Conservation (phyloP, 768 basidiomycete species). For the Imleria badia region DNA sequence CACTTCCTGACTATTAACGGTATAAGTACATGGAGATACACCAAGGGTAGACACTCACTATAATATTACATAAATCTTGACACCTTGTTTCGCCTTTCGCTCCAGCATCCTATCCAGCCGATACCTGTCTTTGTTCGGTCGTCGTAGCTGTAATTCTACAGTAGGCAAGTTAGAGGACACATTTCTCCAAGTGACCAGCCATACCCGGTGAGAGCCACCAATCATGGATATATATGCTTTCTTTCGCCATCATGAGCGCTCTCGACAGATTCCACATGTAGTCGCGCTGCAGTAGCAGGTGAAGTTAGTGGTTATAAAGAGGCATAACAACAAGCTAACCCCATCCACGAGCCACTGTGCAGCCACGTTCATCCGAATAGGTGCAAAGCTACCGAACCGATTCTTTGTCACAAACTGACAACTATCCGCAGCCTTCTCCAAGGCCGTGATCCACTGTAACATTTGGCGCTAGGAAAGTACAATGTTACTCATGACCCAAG, state of each 20-base stretch:
- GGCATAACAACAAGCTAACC: slow-evolving; percentile 45
- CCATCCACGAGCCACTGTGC: slow-evolving; percentile 99
- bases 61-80: slow-evolving; percentile 93
- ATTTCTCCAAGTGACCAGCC: not conserved
- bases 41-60: slow-evolving; percentile 55
- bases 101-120: slow-evolving; percentile 84
- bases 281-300: slow-evolving; percentile 65
- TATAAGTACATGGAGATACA: slow-evolving; percentile 3
- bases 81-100: slow-evolving; percentile 91
- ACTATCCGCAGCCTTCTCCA: slow-evolving; percentile 74
- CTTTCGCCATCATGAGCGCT: slow-evolving; percentile 85
- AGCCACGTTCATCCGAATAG: slow-evolving; percentile 87
- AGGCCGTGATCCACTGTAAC: slow-evolving; percentile 92
- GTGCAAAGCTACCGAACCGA: slow-evolving; percentile 93
- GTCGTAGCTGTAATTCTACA: slow-evolving; percentile 79
- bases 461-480: slow-evolving; percentile 70
- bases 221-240: slow-evolving; percentile 92
- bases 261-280: slow-evolving; percentile 98
- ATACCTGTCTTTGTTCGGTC: slow-evolving; percentile 83
- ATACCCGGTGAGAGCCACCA: slow-evolving; percentile 95
- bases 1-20: slow-evolving; percentile 75
- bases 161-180: not conserved
- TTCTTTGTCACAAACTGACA: slow-evolving; percentile 80
- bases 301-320: not conserved
- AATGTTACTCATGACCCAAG: slow-evolving; percentile 3